Conservation (phyloP, 257 asterid species). For the Agastache rugosa region DNA sequence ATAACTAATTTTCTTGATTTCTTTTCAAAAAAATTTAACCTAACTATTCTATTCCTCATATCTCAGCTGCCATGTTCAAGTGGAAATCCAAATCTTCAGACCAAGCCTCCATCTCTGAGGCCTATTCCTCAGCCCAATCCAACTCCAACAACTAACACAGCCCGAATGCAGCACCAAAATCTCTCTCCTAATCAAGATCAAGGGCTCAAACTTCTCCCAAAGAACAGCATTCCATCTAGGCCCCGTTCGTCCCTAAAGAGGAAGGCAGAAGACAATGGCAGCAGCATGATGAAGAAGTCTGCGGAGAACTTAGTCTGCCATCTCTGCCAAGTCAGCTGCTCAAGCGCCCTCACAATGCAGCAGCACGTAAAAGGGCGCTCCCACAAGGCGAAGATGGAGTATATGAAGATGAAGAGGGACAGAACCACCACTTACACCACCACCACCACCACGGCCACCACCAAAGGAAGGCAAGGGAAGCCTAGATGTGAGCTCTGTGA, state of each 20-base stretch:
- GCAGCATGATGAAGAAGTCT: neutral
- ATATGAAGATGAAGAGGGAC: conserved; percentile 25
- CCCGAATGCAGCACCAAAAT: neutral
- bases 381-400: conserved; percentile 57
- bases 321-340: conserved; percentile 53
- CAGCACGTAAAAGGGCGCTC: conserved; percentile 58
- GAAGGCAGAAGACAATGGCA: conserved; percentile 12
- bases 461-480: neutral
- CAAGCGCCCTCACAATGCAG: conserved; percentile 35
- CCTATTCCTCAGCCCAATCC: neutral
- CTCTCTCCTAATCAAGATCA: neutral
- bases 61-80: conserved; percentile 21
- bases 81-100: neutral
- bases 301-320: conserved; percentile 42
- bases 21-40: neutral
- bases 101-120: conserved; percentile 7
- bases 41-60: neutral
- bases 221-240: neutral
- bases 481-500: conserved; percentile 52
- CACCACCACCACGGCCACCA: neutral
- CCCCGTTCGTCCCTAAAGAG: conserved; percentile 38
- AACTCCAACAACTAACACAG: neutral
- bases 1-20: neutral
- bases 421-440: neutral
- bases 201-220: neutral